These are phyloP conservation scores for Cordyceps cateniannulata DNA, from an alignment of 2,329 filamentous ascomycete species.

Conservation along the genomic window DNA sequence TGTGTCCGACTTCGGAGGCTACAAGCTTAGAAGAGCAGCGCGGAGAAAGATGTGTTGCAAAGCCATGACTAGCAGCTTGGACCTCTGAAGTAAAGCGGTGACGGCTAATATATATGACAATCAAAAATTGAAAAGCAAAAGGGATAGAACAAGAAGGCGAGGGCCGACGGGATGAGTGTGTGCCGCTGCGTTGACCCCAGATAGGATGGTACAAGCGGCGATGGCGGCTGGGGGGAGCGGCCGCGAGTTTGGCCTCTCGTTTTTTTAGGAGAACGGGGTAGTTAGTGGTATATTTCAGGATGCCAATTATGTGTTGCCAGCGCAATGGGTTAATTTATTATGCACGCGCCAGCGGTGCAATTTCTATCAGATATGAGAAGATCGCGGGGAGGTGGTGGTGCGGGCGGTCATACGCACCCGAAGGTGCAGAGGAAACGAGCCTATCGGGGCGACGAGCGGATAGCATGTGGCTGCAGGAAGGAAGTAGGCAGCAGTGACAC, in stretches of 20 bases:
- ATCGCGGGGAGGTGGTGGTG: not conserved
- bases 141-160: no score
- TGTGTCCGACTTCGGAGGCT: slow-evolving; percentile 1
- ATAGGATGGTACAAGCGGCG: no score
- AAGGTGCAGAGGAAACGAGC: not conserved
- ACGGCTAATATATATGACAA: not conserved
- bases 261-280: not conserved
- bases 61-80: slow-evolving; percentile 1
- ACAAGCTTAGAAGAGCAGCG: not conserved
- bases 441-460: not conserved
- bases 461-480: not conserved
- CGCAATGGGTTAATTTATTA: not conserved
- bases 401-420: not conserved
- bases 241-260: not conserved
- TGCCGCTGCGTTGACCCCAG: no score
- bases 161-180: no score
- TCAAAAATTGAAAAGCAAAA: not conserved
- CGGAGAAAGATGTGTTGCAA: not conserved
- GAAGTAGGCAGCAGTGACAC: not conserved
- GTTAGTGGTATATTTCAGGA: not conserved
- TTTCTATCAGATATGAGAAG: slow-evolving; percentile 2
- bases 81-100: not conserved
- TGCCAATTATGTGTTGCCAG: not conserved
- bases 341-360: not conserved
- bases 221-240: no score